Base-by-base conservation (phyloP, 2,329 filamentous ascomycete genomes). In the Didymella arachidicola region DNA sequence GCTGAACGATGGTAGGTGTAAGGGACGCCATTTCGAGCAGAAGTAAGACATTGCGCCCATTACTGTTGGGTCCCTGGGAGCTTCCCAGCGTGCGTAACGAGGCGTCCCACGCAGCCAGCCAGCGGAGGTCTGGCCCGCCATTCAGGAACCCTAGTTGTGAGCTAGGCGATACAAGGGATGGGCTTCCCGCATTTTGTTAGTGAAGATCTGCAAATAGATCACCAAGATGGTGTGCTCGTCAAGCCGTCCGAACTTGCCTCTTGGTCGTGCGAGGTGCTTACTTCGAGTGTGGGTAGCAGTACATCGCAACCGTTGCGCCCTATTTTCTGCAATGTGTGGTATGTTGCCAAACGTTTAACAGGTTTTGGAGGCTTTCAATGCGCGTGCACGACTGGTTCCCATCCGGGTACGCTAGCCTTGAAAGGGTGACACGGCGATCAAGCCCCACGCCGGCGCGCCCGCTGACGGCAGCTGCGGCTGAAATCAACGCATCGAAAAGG, bases 61-160 rank as follows among this genome's bases (percentile, higher is more conserved):
- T 4, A 38, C 27, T 42, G 45, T 51, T 25, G n/a, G 27, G 34
- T 27, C 18, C 41, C 42, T 54, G 45, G 50, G 27, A 14, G 18
- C 22, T 44, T 50, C 38, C 45, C 26, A 7, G 41, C 27, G 41
- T 22, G 50, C 51, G 49, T 18, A 34, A 53, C 26, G 49, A 53
- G 56, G 56, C 50, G 56, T 49, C 34, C 16, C 39, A 45, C 19
- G 19, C 51, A 51, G 51, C 56, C 56, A 51, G 56, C 56, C 34
- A 50, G 50, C 27, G 41, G 27, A 34, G 45, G 22, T 46, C 45
- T 46, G 19, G 51, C 50, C 56, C 45, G 26, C 18, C 32, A n/a
- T 46, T 26, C 34, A 25, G 56, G 41, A 10, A 59, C 30, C 39
- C 51, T 26, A 12, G 45, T 42, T 14, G n/a, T 7, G 27, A 32